Evolutionary conservation across 768 basidiomycete genomes (phyloP).

Genomic region (Chalciporus pseudorubinellus): DNA sequence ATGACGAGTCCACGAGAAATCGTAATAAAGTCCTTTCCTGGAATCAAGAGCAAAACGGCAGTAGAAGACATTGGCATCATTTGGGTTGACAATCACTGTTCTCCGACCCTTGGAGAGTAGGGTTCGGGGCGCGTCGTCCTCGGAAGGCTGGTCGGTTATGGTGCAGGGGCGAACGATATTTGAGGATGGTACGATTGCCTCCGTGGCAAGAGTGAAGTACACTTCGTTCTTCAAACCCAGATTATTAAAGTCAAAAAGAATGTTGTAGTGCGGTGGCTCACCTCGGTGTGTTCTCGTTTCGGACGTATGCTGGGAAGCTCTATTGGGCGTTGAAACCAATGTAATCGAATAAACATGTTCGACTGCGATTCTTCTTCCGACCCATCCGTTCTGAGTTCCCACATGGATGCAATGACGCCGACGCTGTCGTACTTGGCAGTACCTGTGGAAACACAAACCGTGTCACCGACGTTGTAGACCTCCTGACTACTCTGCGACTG

Average conservation of each 20-base stretch:
- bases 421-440: conserved; percentile 52
- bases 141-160: conserved; percentile 35
- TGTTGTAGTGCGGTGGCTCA: conserved; percentile 28
- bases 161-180: conserved; percentile 52
- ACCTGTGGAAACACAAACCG: conserved; percentile 54
- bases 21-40: conserved; percentile 59
- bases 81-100: conserved; percentile 10
- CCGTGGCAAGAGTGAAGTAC: conserved; percentile 57
- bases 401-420: conserved; percentile 69
- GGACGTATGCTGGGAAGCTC: conserved; percentile 62
- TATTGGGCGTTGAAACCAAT: conserved; percentile 72
- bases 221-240: conserved; percentile 62
- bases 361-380: conserved; percentile 29
- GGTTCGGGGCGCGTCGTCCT: conserved; percentile 3
- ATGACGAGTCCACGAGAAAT: conserved; percentile 57
- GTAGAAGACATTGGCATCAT: conserved; percentile 40
- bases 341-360: conserved; percentile 58
- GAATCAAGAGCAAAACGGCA: conserved; percentile 61
- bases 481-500: conserved; percentile 17
- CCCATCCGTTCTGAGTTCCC: conserved; percentile 44
- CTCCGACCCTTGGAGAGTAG: conserved; percentile 13
- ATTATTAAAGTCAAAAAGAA: neutral
- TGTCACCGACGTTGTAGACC: conserved; percentile 59
- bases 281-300: conserved; percentile 58
- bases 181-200: conserved; percentile 48